Evolutionary conservation across 2,329 filamentous ascomycete species (phyloP).

Genomic region (Fusarium sp.): DNA sequence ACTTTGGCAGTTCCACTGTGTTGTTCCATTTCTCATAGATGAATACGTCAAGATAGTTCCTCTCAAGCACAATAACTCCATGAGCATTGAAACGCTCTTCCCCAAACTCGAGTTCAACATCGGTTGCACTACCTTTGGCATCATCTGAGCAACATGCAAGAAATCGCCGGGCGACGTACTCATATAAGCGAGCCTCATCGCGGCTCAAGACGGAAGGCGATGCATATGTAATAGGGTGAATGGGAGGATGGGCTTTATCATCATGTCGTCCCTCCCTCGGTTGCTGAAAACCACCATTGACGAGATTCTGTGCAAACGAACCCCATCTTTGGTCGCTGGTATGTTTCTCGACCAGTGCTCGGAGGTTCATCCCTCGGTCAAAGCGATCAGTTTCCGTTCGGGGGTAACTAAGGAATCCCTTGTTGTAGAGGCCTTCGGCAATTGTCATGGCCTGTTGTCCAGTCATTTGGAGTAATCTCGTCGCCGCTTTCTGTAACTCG

Average conservation of each 20-base stretch:
- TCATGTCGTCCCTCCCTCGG: conserved; percentile 89
- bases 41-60: conserved; percentile 96
- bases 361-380: conserved; percentile 88
- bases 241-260: conserved; percentile 96
- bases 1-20: conserved; percentile 83
- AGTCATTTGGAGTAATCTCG: conserved; percentile 87
- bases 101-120: conserved; percentile 87
- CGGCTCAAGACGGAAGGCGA: conserved; percentile 71
- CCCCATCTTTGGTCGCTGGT: conserved; percentile 83
- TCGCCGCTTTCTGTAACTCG: conserved; percentile 96
- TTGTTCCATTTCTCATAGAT: conserved; percentile 97
- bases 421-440: conserved; percentile 90
- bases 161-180: conserved; percentile 92
- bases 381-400: conserved; percentile 98
- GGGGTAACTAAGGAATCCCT: conserved; percentile 97
- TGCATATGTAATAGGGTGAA: conserved; percentile 93
- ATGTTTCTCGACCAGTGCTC: conserved; percentile 85
- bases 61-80: conserved; percentile 85
- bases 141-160: conserved; percentile 96
- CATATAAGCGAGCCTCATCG: conserved; percentile 84
- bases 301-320: conserved; percentile 78
- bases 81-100: conserved; percentile 84
- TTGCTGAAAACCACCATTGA: conserved; percentile 81
- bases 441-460: conserved; percentile 90
- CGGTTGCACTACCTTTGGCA: conserved; percentile 86